Percentiles rank a stretch among this genome's conserved stretches.
These are phyloP conservation scores for Cicer chorassanicum DNA, from an alignment of 306 rosid species.

Conservation along the genomic window DNA sequence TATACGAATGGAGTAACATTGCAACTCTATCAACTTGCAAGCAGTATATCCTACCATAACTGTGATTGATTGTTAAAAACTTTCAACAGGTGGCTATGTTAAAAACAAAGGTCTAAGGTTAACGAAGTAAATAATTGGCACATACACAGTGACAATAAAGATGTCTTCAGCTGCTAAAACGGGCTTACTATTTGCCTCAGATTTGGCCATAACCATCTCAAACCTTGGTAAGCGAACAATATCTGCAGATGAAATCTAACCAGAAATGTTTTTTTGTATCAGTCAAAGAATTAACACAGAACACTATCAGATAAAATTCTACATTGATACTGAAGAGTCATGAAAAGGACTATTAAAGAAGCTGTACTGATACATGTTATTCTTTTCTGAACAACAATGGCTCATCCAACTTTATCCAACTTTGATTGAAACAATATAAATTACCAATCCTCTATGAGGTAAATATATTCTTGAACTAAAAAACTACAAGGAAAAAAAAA, in stretches of 20 bases:
- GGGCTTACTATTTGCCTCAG: constrained; percentile 88
- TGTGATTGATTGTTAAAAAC: constrained; percentile 46
- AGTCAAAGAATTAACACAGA: constrained; percentile 42
- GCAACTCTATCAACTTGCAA: constrained; percentile 95
- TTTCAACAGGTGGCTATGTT: constrained; percentile 28
- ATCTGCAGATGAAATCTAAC: constrained; percentile 93
- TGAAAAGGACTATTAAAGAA: constrained; percentile 39
- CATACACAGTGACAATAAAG: constrained; percentile 85
- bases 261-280: constrained; percentile 47
- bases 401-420: constrained; percentile 3
- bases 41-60: constrained; percentile 98
- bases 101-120: constrained; percentile 31
- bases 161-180: constrained; percentile 90
- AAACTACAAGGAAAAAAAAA: constrained; percentile 8
- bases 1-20: constrained; percentile 87
- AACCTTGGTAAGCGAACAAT: constrained; percentile 92
- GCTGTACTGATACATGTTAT: constrained; percentile 37
- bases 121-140: constrained; percentile 39
- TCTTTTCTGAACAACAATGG: constrained; percentile 37
- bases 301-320: constrained; percentile 35
- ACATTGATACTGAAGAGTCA: constrained; percentile 27
- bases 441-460: constrained; percentile 14
- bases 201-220: constrained; percentile 95
- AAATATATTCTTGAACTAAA: constrained; percentile 28
- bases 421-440: constrained; percentile 22